Base-by-base conservation (phyloP, 1,284 basidiomycete species). In the Inonotus hispidus region DNA sequence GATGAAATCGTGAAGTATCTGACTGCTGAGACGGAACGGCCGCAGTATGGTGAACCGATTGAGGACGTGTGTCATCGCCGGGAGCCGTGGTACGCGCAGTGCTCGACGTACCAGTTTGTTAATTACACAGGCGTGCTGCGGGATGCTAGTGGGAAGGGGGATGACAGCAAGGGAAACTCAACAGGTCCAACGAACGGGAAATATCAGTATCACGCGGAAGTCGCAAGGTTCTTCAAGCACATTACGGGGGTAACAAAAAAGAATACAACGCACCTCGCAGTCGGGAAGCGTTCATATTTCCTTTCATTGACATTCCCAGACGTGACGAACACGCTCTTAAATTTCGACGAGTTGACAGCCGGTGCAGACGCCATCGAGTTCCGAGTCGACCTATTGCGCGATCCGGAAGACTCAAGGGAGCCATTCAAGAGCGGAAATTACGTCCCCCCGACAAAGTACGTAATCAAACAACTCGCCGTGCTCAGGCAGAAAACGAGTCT, bases 331-430 rank as follows among this genome's bases (percentile, higher is more conserved):
- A 88, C 89, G 0, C 78, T 96, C 39, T 74, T 80, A 11, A 73
- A 86, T 45, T 82, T 98, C 56, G 83, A 88, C 10, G 82, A 88
- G 58, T 75, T 98, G 63, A 85, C 84, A 0, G 79, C 82, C n/a
- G 96, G 97, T 2, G 89, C 87, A 1, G 95, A 99, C 69, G 96
- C 95, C 0, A 77, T 99, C 62, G 96, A 99, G 74, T 74, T 99
- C 29, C 88, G 96, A 2, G 95, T 95, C 5, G 96, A 99, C 72
- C 81, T 99, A 11, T 81, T 99, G 25, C 85, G 83, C 37, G 79
- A 85, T 3, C 71, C 74, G 2, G 74, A 77, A 58, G 77, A 80
- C 63, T n/a, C n/a, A 68, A 72, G n/a, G 77, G n/a, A n/a, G n/a
- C n/a, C n/a, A 78, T 59, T 70, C 76, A 13, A 67, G 75, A 37